These are phyloP conservation scores for Colletotrichum sp. DNA, from an alignment of 2,329 filamentous ascomycete genomes.

Conservation along the genomic window DNA sequence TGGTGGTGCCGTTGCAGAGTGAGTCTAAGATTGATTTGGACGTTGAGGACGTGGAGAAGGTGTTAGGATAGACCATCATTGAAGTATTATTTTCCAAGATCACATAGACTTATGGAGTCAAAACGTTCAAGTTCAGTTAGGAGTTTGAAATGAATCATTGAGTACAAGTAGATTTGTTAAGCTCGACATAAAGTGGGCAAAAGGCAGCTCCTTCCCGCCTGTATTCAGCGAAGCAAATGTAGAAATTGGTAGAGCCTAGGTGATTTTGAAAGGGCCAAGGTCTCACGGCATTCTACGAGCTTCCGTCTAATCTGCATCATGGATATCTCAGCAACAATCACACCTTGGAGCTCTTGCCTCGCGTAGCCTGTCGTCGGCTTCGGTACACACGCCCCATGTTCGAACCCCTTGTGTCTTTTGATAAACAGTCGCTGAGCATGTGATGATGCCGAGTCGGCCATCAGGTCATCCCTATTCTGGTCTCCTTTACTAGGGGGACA, in stretches of 20 bases:
- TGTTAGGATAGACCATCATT: neutral
- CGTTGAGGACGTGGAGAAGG: neutral
- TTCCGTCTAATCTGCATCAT: neutral
- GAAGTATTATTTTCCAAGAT: neutral
- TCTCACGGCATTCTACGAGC: neutral
- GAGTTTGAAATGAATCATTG: neutral
- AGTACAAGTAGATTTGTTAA: neutral
- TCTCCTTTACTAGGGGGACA: neutral
- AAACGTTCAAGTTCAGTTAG: neutral
- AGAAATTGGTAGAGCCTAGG: neutral
- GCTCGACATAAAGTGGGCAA: neutral
- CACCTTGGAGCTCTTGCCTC: neutral
- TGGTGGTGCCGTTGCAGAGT: slow-evolving; percentile 19
- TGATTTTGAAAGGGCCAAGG: neutral
- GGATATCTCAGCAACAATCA: neutral
- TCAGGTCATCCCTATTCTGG: neutral
- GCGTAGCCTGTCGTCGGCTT: neutral
- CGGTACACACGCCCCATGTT: neutral
- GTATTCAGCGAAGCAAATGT: neutral
- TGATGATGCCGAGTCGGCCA: neutral
- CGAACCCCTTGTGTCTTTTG: neutral
- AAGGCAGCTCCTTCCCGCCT: neutral
- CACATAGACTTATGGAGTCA: neutral
- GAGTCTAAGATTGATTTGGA: slow-evolving; percentile 6
- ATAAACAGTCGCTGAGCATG: neutral